A percentile compares a stretch with the other conserved stretches of the same genome.
Evolutionary conservation across 345 rosid genomes (phyloP).

Genomic region (Turnera subulata): DNA sequence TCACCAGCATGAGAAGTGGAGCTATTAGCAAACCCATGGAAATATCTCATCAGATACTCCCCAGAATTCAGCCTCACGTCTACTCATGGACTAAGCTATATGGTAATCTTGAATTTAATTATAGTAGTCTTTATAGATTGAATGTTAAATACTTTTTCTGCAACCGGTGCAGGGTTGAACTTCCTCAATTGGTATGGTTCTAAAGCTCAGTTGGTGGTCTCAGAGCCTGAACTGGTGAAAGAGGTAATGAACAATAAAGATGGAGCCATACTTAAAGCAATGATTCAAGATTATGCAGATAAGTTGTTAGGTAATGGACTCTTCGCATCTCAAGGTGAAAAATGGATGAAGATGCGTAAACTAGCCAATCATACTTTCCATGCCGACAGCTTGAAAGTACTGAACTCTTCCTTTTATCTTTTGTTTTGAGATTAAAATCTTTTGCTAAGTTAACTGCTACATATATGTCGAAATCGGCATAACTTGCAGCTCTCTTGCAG

Average conservation of each 20-base stretch:
- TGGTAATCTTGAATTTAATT: slow-evolving; percentile 8
- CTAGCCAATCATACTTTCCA: slow-evolving; percentile 46
- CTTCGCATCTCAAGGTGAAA: slow-evolving; percentile 24
- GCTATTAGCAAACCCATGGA: slow-evolving; percentile 3
- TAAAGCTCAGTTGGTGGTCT: slow-evolving; percentile 31
- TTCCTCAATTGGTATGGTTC: slow-evolving; percentile 35
- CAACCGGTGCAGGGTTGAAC: slow-evolving; percentile 31
- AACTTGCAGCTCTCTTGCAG: no score
- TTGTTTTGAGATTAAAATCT: no score
- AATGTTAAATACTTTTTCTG: no score
- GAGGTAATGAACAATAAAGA: no score
- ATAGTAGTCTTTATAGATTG: no score
- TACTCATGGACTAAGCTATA: slow-evolving; percentile 9
- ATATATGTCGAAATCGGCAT: no score
- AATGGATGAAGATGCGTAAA: slow-evolving; percentile 42
- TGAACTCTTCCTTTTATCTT: no score
- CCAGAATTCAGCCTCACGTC: slow-evolving; percentile 11
- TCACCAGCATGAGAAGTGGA: slow-evolving; percentile 5
- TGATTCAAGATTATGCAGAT: no score
- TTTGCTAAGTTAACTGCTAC: no score
- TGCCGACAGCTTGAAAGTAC: slow-evolving; percentile 41
- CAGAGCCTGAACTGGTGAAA: slow-evolving; percentile 37
- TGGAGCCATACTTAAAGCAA: no score
- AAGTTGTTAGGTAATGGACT: slow-evolving; percentile 40
- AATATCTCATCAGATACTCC: neutral